A percentile compares a stretch with the other conserved stretches of the same genome.
Evolutionary conservation across 768 basidiomycete genomes (phyloP).

Genomic region (Pleurotus sapidus): DNA sequence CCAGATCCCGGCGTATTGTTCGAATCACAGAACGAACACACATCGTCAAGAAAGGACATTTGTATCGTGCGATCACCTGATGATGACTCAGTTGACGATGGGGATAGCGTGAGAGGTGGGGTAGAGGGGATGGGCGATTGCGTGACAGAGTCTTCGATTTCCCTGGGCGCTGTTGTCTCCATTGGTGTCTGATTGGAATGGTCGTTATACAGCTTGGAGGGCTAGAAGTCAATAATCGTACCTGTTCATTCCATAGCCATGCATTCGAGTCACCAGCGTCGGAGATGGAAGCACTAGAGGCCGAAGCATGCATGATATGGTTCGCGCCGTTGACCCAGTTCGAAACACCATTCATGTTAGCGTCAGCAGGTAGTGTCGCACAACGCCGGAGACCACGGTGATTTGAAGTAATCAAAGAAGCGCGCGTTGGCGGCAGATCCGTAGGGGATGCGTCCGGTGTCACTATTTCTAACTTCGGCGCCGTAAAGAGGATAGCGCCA

Average conservation of each 20-base stretch:
- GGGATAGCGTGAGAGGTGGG: constrained; percentile 56
- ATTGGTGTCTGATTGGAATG: background rate
- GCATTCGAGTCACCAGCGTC: background rate
- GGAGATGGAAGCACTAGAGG: background rate
- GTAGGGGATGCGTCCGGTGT: background rate
- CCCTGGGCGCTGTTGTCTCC: constrained; percentile 8
- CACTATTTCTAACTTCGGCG: constrained; percentile 7
- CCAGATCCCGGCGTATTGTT: constrained; percentile 18
- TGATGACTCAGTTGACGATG: constrained; percentile 56
- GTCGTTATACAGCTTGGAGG: background rate
- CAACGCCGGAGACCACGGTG: constrained; percentile 33
- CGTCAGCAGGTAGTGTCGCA: constrained; percentile 38
- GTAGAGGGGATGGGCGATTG: constrained; percentile 47
- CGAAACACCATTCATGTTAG: constrained; percentile 13
- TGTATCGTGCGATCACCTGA: constrained; percentile 56
- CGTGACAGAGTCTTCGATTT: constrained; percentile 14
- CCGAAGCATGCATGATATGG: background rate
- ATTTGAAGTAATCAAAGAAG: background rate
- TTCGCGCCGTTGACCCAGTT: background rate
- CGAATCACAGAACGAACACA: constrained; percentile 9
- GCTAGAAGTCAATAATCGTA: background rate
- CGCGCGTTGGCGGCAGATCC: background rate
- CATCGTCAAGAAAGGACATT: constrained; percentile 51
- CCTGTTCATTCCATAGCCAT: constrained; percentile 1
- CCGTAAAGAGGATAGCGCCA: constrained; percentile 20